phyloP scores from a whole-genome alignment of 2,329 filamentous ascomycete species.

The Elsinoe australis region DNA sequence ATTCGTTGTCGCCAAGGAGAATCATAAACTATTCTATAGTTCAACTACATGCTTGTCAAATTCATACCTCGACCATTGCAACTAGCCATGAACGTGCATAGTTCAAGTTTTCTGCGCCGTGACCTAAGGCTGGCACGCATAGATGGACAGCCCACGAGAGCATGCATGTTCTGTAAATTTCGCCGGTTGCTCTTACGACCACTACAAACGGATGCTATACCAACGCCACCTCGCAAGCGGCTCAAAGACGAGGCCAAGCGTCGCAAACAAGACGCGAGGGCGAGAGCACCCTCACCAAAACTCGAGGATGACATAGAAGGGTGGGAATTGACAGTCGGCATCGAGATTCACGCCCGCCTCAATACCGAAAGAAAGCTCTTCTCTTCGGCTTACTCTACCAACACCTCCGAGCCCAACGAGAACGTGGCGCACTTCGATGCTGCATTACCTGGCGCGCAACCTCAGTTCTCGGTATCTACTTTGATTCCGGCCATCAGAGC shows the following conservation, averaged over 20 bases:
- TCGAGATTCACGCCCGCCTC: slow-evolving; percentile 94
- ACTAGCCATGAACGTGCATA: no score
- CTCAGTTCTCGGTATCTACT: slow-evolving; percentile 71
- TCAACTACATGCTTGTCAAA: no score
- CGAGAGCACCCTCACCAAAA: slow-evolving; percentile 19
- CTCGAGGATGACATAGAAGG: slow-evolving; percentile 32
- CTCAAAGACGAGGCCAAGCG: slow-evolving; percentile 36
- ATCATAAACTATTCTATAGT: no score
- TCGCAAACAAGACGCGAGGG: slow-evolving; percentile 25
- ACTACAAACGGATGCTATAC: slow-evolving; percentile 20
- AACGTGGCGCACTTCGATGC: slow-evolving; percentile 84
- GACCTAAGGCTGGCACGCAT: no score
- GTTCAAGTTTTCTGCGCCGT: no score
- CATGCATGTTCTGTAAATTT: background rate
- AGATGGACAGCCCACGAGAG: no score
- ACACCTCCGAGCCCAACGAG: slow-evolving; percentile 56
- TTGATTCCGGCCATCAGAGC: slow-evolving; percentile 85
- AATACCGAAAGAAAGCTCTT: slow-evolving; percentile 88
- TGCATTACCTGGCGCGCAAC: slow-evolving; percentile 82
- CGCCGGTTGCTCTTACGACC: background rate
- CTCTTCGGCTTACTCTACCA: slow-evolving; percentile 50
- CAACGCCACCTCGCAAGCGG: slow-evolving; percentile 34
- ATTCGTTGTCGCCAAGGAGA: no score
- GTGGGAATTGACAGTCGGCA: slow-evolving; percentile 92
- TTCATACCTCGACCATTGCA: no score